A percentile compares a stretch with the other conserved stretches of the same genome.
Conservation (phyloP, 805 yeast species). For the Ogataea methylovora region DNA sequence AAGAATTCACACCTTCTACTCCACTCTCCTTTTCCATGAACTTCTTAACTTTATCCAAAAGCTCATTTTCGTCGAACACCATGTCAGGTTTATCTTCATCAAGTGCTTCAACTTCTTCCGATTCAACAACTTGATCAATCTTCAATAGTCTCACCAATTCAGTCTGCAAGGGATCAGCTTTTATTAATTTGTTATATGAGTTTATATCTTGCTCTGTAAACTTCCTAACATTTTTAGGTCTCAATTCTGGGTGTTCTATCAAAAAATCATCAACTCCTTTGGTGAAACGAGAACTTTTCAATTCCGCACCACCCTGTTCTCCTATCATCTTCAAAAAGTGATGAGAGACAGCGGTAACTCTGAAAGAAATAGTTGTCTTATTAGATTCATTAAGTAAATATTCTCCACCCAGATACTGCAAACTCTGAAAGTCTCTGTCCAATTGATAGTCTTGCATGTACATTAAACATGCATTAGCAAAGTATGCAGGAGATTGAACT, state of each 20-base stretch:
- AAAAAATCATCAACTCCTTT: no score
- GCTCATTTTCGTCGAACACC: no score
- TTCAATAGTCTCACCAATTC: conserved; percentile 17
- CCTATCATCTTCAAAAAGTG: no score
- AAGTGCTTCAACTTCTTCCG: conserved; percentile 8
- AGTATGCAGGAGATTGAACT: conserved; percentile 5
- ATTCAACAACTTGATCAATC: conserved; percentile 12
- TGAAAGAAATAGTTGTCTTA: no score
- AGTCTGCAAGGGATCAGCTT: conserved; percentile 18
- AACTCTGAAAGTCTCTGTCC: no score
- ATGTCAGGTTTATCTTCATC: not conserved
- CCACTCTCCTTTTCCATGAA: not conserved
- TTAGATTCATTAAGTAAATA: no score
- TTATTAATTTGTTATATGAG: conserved; percentile 9
- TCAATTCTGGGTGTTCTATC: no score
- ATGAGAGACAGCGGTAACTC: no score
- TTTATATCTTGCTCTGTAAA: conserved; percentile 2
- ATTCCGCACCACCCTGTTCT: no score
- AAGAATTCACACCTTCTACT: conserved; percentile 1
- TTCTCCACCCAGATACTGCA: no score
- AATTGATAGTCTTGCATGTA: not conserved
- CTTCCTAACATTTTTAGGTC: not conserved
- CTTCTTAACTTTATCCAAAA: no score
- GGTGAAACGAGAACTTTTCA: no score
- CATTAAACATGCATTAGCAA: conserved; percentile 6